These are phyloP conservation scores for Backusella sp. DNA, from an alignment of 192 early-diverging fungal genomes.

Conservation along the genomic window DNA sequence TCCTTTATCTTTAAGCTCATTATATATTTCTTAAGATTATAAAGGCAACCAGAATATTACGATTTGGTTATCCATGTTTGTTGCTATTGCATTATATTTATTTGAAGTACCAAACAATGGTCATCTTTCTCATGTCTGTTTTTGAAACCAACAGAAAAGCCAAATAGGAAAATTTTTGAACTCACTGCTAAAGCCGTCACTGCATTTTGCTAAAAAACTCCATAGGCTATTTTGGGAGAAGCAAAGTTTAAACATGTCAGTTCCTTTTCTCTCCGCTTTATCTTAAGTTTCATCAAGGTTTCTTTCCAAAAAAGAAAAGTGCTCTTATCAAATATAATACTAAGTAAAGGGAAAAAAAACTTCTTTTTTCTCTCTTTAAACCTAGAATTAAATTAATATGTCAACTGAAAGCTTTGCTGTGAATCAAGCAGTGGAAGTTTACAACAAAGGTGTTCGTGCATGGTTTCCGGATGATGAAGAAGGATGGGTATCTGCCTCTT, in stretches of 20 bases:
- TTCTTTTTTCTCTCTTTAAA: background rate
- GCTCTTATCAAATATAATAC: background rate
- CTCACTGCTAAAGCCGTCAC: background rate
- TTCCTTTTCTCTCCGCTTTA: slow-evolving; percentile 1
- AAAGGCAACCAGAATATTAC: background rate
- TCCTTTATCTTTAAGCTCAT: background rate
- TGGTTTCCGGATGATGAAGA: slow-evolving; percentile 88
- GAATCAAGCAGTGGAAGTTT: slow-evolving; percentile 56
- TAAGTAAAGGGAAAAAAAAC: background rate
- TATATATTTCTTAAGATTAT: background rate
- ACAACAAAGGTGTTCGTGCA: slow-evolving; percentile 72
- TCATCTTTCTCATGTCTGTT: background rate
- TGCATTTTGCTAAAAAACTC: background rate
- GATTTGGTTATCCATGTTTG: background rate
- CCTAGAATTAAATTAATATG: background rate
- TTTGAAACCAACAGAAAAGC: background rate
- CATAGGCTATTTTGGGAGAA: background rate
- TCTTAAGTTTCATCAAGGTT: slow-evolving; percentile 3
- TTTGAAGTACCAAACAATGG: background rate
- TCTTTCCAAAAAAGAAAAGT: background rate
- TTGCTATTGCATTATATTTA: background rate
- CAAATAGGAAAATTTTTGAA: slow-evolving; percentile 2
- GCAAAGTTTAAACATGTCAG: background rate
- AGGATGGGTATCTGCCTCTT: slow-evolving; percentile 79
- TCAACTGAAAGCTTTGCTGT: background rate